A percentile compares a stretch with the other conserved stretches of the same genome.
These are phyloP conservation scores for Halophytophthora batemanensis DNA, from an alignment of 352 stramenopile genomes.

Conservation along the genomic window DNA sequence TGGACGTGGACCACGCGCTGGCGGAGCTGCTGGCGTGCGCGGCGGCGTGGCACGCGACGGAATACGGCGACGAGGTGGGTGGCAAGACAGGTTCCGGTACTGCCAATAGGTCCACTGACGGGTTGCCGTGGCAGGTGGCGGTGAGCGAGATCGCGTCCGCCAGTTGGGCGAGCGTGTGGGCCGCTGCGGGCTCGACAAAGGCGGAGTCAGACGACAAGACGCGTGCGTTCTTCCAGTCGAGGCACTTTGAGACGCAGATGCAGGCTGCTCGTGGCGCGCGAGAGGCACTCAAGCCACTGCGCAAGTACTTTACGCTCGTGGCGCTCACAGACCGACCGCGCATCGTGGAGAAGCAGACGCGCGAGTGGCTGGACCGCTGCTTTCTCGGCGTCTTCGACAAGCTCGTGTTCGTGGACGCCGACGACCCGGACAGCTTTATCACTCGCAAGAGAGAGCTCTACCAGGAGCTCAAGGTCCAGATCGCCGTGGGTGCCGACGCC, in stretches of 20 bases:
- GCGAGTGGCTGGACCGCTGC: constrained; percentile 68
- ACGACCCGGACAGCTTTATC: constrained; percentile 29
- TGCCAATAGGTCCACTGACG: constrained; percentile 1
- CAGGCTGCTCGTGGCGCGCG: constrained; percentile 22
- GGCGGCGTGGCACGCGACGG: constrained; percentile 49
- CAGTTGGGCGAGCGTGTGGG: constrained; percentile 36
- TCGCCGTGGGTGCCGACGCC: constrained; percentile 45
- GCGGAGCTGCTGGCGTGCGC: constrained; percentile 40
- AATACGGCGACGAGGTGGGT: constrained; percentile 35
- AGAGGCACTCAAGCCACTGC: constrained; percentile 52
- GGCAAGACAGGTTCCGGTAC: constrained; percentile 1
- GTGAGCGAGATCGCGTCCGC: constrained; percentile 12
- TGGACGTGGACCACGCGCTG: constrained; percentile 71
- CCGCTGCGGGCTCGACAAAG: constrained; percentile 1
- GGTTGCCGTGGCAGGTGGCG: constrained; percentile 20
- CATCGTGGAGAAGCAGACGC: constrained; percentile 57
- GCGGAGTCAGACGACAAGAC: constrained; percentile 28
- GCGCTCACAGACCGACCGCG: constrained; percentile 61
- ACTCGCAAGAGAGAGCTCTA: constrained; percentile 61
- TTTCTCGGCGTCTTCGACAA: constrained; percentile 72
- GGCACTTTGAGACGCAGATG: constrained; percentile 37
- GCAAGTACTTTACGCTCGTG: constrained; percentile 60
- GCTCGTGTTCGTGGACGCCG: constrained; percentile 64
- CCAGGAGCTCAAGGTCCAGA: constrained; percentile 58
- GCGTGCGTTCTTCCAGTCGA: constrained; percentile 51